phyloP scores from a whole-genome alignment of 306 rosid species.

The Datisca glomerata region DNA sequence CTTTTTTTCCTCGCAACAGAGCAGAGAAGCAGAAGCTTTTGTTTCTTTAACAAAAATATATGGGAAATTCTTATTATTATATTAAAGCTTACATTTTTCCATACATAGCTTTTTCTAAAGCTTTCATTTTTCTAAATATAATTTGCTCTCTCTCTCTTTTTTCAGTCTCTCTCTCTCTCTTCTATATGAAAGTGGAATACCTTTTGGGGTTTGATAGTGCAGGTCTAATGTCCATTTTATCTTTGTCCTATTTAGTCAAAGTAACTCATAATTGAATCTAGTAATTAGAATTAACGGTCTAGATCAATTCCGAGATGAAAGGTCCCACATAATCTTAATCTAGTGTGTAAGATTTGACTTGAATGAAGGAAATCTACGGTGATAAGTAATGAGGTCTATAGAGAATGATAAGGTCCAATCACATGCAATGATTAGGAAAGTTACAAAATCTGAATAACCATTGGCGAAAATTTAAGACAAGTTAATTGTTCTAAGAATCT shows the following conservation, averaged over 20 bases:
- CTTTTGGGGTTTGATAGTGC: constrained; percentile 16
- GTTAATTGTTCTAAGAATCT: too few species aligned
- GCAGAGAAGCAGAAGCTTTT: constrained; percentile 23
- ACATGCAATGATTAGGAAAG: too few species aligned
- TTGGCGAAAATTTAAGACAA: too few species aligned
- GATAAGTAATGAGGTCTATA: not conserved
- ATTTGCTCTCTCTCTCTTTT: constrained; percentile 13
- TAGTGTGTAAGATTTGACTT: not conserved
- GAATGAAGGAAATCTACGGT: not conserved
- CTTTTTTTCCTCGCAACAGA: constrained; percentile 30
- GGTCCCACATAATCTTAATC: not conserved
- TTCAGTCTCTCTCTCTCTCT: constrained; percentile 3
- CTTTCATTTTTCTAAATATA: not conserved
- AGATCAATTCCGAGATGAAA: not conserved
- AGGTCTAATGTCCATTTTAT: constrained; percentile 18
- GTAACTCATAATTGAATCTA: not conserved
- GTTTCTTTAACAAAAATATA: too few species aligned
- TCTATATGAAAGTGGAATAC: constrained; percentile 10
- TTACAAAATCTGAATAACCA: too few species aligned
- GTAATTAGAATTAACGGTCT: not conserved
- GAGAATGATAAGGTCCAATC: not conserved
- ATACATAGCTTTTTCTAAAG: constrained; percentile 13
- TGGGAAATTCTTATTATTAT: too few species aligned
- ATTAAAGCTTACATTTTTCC: constrained; percentile 6
- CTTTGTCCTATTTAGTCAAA: not conserved